phyloP scores from a whole-genome alignment of 2,329 filamentous ascomycete genomes.

The Davidsoniella virescens region DNA sequence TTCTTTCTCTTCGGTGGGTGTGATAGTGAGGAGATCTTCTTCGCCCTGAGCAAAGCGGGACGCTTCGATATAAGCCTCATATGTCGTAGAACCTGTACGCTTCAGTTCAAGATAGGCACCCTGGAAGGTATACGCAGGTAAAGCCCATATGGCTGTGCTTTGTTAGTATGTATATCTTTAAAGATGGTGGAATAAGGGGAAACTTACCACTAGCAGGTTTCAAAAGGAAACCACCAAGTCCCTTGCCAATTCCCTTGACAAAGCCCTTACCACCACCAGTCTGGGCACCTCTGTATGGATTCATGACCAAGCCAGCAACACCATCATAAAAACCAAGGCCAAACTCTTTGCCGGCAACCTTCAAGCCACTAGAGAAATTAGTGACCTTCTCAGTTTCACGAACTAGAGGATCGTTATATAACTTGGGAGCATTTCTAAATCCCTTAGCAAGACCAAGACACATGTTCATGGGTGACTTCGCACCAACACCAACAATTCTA shows the following conservation, averaged over 20 bases:
- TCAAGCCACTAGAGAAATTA: constrained; percentile 57
- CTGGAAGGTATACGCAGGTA: constrained; percentile 65
- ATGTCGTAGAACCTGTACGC: constrained; percentile 51
- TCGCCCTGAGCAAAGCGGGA: constrained; percentile 62
- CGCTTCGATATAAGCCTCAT: constrained; percentile 65
- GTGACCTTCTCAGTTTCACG: constrained; percentile 66
- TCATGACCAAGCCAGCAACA: constrained; percentile 63
- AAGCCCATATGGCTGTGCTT: constrained; percentile 11
- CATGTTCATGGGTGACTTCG: constrained; percentile 73
- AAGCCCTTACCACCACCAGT: constrained; percentile 41
- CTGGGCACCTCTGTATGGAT: constrained; percentile 47
- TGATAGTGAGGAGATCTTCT: constrained; percentile 41
- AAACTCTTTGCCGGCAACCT: constrained; percentile 63
- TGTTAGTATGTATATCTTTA: background rate
- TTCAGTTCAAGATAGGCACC: constrained; percentile 65
- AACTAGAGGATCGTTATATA: constrained; percentile 75
- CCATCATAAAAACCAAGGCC: constrained; percentile 67
- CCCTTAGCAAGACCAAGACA: constrained; percentile 68
- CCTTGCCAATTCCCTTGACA: constrained; percentile 66
- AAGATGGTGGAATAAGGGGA: background rate
- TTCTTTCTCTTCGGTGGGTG: constrained; percentile 42
- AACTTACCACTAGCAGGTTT: constrained; percentile 59
- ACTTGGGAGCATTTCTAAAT: constrained; percentile 70
- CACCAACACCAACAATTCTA: constrained; percentile 56
- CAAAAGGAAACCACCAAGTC: constrained; percentile 62